Base-by-base conservation (phyloP, 1,139 yeast species). In the Taphrina populina region DNA sequence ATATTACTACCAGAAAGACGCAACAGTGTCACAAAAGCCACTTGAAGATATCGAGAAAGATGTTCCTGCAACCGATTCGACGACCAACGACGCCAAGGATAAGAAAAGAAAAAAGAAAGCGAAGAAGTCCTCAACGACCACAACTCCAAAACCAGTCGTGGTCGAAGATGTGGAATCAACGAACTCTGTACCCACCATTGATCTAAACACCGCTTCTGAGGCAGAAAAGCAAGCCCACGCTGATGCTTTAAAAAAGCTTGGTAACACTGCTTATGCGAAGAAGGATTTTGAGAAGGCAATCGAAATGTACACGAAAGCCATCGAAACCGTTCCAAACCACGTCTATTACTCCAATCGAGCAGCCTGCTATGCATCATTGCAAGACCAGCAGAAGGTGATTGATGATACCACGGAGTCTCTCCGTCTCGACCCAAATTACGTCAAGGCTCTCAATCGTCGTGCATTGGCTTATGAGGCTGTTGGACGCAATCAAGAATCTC, bases 331-430 rank as follows among this genome's bases (percentile, higher is more conserved):
- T 62, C 96, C 92, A 70, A 61, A 62, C 51, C 90, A 96, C 13
- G 85, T 90, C 40, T 92, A 80, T 72, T 90, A 84, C 73, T 88
- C 96, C 60, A 87, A 87, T 72, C 79, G 95, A 72, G 88, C 96
- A 23, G 98, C 98, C 17, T 92, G 96, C 73, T 87, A 86, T 71
- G 85, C 88, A 57, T 87, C 95, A 17, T 75, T 86, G 63, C 80
- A 82, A 60, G 80, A 88, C 62, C 82, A 80, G 67, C 87, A 85
- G 64, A 83, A 87, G 67, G 96, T 88, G 44, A 78, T 94, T 62
- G 86, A 82, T 64, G 96, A 88, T 69, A 84, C 96, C 59, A 81
- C 95, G 27, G 80, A 77, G 62, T 98, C 98, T 35, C 78, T 94
- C 65, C 78, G 81, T 63, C 72, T 90, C 66, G 85, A 88, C 69